phyloP scores from a whole-genome alignment of 306 rosid genomes.

The Glycine tomentella region DNA sequence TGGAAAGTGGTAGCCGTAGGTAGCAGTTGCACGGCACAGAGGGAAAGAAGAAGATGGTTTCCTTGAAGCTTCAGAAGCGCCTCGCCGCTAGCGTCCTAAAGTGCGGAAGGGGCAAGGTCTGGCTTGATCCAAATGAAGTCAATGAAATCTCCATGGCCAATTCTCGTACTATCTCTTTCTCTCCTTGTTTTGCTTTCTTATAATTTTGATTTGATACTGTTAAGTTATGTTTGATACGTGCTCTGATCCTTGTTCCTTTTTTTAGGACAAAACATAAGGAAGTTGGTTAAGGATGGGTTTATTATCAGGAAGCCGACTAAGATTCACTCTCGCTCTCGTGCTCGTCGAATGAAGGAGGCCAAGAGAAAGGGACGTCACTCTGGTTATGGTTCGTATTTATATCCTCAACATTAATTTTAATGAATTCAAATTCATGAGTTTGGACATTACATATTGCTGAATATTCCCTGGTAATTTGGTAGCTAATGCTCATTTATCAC shows the following conservation, averaged over 20 bases:
- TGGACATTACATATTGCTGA: neutral
- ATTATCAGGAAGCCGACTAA: conserved; percentile 95
- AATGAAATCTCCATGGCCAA: conserved; percentile 97
- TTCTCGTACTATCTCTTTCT: conserved; percentile 65
- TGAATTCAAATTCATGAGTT: neutral
- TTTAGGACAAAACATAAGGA: conserved; percentile 89
- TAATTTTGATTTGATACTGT: neutral
- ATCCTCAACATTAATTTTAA: neutral
- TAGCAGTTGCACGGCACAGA: neutral
- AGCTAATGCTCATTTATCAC: neutral
- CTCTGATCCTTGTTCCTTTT: neutral
- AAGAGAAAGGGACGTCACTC: conserved; percentile 97
- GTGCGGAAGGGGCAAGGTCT: conserved; percentile 92
- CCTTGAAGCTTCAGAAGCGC: conserved; percentile 97
- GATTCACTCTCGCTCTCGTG: conserved; percentile 95
- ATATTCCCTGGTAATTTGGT: neutral
- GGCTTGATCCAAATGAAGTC: conserved; percentile 95
- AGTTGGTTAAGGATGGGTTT: conserved; percentile 95
- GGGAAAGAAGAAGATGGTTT: conserved; percentile 61
- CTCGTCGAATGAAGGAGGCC: conserved; percentile 91
- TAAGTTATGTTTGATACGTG: neutral
- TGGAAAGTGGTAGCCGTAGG: too few relatives aligned
- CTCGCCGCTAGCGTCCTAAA: conserved; percentile 92
- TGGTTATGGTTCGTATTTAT: conserved; percentile 68
- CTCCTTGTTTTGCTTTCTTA: conserved; percentile 37